These are phyloP conservation scores for Wickerhamiella sergipiensis DNA, from an alignment of 805 yeast genomes.

Conservation along the genomic window DNA sequence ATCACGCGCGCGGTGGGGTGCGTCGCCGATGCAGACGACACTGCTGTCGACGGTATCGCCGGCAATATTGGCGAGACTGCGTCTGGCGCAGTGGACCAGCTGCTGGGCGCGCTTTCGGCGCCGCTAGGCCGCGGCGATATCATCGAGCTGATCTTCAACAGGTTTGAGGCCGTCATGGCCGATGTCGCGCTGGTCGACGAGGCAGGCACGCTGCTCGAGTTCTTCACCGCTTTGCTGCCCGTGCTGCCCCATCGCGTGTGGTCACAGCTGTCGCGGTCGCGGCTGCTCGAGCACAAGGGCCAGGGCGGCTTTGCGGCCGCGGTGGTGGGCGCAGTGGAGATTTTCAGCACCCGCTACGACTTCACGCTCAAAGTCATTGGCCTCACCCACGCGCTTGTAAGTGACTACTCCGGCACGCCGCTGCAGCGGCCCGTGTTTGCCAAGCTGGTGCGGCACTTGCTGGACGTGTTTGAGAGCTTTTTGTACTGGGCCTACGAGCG, in stretches of 20 bases:
- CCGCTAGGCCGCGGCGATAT: constrained; percentile 42
- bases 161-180: constrained; percentile 57
- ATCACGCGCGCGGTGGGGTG: constrained; percentile 35
- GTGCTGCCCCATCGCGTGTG: constrained; percentile 57
- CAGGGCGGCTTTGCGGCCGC: constrained; percentile 51
- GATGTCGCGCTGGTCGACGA: constrained; percentile 33
- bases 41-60: no score
- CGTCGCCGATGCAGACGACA: constrained; percentile 18
- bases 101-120: constrained; percentile 30
- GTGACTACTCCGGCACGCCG: constrained; percentile 17
- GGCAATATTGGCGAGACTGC: no score
- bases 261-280: constrained; percentile 60
- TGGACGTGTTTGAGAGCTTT: constrained; percentile 65
- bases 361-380: constrained; percentile 25
- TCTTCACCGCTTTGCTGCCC: constrained; percentile 36
- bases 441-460: constrained; percentile 20
- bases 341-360: constrained; percentile 49
- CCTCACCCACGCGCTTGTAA: constrained; percentile 8
- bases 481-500: constrained; percentile 51
- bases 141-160: constrained; percentile 44
- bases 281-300: constrained; percentile 45
- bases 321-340: constrained; percentile 59
- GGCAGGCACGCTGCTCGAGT: constrained; percentile 33
- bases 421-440: constrained; percentile 13
- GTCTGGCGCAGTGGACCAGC: constrained; percentile 29